phyloP scores from a whole-genome alignment of 176 grass and related monocot genomes.

The Poa annua region DNA sequence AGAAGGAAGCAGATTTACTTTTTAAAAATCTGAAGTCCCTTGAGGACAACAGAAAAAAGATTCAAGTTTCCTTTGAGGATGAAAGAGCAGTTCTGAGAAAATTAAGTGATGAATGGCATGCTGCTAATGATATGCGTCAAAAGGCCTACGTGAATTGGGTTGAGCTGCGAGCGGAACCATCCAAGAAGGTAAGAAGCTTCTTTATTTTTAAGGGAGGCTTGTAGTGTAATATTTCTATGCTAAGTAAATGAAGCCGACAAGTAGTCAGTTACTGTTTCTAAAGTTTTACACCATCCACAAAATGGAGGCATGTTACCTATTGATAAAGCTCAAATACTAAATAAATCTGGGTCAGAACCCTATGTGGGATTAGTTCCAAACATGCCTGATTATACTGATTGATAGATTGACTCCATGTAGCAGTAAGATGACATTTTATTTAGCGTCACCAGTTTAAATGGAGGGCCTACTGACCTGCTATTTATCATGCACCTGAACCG shows the following conservation, averaged over 20 bases:
- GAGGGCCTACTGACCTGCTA: neutral
- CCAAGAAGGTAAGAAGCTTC: constrained; percentile 61
- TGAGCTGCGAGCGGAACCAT: constrained; percentile 59
- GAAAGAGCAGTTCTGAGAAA: constrained; percentile 46
- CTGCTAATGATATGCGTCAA: constrained; percentile 76
- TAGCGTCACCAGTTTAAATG: neutral
- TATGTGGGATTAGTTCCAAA: constrained; percentile 20
- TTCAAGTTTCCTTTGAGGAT: constrained; percentile 63
- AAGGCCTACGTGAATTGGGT: constrained; percentile 65
- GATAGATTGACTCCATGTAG: neutral
- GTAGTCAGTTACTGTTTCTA: neutral
- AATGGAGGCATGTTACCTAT: neutral
- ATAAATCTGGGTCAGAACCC: constrained; percentile 1
- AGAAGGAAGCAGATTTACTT: constrained; percentile 80
- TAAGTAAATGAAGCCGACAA: constrained; percentile 17
- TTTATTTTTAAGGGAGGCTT: constrained; percentile 24
- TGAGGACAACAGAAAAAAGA: constrained; percentile 64
- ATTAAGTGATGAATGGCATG: constrained; percentile 61
- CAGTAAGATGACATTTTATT: neutral
- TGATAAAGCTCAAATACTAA: neutral
- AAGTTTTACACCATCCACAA: constrained; percentile 1
- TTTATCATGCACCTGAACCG: neutral
- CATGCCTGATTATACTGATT: neutral
- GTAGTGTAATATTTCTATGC: constrained; percentile 17
- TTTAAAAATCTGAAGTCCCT: constrained; percentile 62